Evolutionary conservation across 345 rosid genomes (phyloP), one percentile per base, ranked within the genome.

Genomic region (Nephelium lappaceum): DNA sequence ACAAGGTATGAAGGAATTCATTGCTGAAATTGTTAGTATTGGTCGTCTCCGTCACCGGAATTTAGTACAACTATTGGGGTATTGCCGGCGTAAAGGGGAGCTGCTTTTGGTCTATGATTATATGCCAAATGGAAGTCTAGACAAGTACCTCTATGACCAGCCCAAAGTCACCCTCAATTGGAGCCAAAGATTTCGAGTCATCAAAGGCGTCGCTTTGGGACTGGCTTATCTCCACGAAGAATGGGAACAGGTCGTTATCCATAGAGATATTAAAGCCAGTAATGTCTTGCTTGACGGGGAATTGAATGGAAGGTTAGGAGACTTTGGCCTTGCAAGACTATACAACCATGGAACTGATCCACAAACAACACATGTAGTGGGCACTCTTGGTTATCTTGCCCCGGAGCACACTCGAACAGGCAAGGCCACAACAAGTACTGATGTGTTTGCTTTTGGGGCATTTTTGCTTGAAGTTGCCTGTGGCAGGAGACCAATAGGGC

Each of bases 181-280:
- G 93, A 60, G 72, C 3, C 93, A 87, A 67, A 84, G 95, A 72
- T 88, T 78, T 36, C 76, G 74, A 11, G 81, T 90, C 41, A 85
- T 90, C 43, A 85, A 86, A 81, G 95, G 89, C 0, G 91, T 90
- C 9, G 93, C 93, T 5, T 79, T 88, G 0, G 93, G 86, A 6
- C 78, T 91, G 74, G 71, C 77, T n/a, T 90, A 91, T 41, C 83
- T 90, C 0, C 95, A 92, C 15, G 87, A 92, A 74, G 95, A 83
- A 75, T 92, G 93, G 91, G 92, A 90, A 27, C 91, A 90, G 64
- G 89, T 88, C 24, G 92, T 91, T 63, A 74, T 91, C 73, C 95
- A 91, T 47, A 87, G 93, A 43, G 95, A 89, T 68, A 85, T 89
- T 0, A 91, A 91, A 71, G 95, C 93, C 0, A 89, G 93, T 39